These are phyloP conservation scores for Abrus precatorius DNA, from an alignment of 306 rosid genomes.

Conservation along the genomic window DNA sequence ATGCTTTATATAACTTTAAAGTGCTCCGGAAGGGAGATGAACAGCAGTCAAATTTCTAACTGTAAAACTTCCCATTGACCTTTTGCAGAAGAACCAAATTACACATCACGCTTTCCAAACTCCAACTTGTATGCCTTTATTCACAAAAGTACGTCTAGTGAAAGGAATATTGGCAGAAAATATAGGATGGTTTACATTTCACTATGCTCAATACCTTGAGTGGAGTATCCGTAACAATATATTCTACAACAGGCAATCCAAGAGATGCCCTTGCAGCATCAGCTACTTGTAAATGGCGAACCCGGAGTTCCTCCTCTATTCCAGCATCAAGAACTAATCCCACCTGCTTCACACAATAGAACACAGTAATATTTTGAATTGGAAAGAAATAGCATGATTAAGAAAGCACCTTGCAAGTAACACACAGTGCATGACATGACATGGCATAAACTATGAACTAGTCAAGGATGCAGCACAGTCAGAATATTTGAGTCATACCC, in stretches of 20 bases:
- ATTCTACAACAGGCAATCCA: conserved; percentile 87
- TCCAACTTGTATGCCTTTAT: neutral
- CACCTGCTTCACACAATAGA: conserved; percentile 60
- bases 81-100: conserved; percentile 19
- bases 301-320: conserved; percentile 76
- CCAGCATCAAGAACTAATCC: conserved; percentile 94
- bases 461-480: neutral
- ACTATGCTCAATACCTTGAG: conserved; percentile 61
- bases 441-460: neutral
- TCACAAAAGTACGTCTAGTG: conserved; percentile 1
- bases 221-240: conserved; percentile 79
- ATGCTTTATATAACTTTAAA: conserved; percentile 27
- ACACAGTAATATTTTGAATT: neutral
- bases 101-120: neutral
- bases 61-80: neutral
- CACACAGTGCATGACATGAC: conserved; percentile 1
- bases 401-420: conserved; percentile 7
- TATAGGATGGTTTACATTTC: conserved; percentile 31
- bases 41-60: neutral
- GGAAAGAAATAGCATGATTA: conserved; percentile 22
- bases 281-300: conserved; percentile 89
- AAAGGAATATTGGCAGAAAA: conserved; percentile 9
- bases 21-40: conserved; percentile 3
- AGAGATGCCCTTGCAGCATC: conserved; percentile 95
- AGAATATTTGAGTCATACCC: conserved; percentile 55